These are phyloP conservation scores for Lolium multiflorum DNA, from an alignment of 176 grass and related monocot species.

Conservation along the genomic window DNA sequence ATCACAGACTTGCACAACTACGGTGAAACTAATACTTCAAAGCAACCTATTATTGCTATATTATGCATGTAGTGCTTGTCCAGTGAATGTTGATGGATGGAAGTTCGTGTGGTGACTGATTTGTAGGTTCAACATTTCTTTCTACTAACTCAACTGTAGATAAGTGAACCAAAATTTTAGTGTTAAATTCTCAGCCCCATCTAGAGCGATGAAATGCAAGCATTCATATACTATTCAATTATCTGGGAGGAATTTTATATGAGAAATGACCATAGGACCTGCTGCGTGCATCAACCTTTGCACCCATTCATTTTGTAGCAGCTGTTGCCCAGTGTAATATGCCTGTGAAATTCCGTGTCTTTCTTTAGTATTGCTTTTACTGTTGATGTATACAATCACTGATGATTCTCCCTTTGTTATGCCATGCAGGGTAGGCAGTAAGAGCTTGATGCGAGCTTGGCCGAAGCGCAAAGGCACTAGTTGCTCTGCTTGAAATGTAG, in stretches of 20 bases:
- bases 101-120: constrained; percentile 7
- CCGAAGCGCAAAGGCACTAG: constrained; percentile 2
- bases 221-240: background rate
- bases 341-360: background rate
- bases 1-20: background rate
- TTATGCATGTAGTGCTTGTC: background rate
- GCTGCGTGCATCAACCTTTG: background rate
- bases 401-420: background rate
- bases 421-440: constrained; percentile 52
- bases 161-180: background rate
- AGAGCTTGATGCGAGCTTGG: background rate
- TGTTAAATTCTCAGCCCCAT: background rate
- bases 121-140: background rate
- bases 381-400: background rate
- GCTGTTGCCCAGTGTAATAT: background rate
- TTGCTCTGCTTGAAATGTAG: constrained; percentile 35
- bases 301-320: background rate
- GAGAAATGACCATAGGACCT: background rate
- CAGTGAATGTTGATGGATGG: background rate
- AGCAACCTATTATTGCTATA: background rate
- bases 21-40: background rate
- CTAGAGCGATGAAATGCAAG: background rate
- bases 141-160: background rate
- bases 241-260: background rate
- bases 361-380: background rate